Evolutionary conservation across 768 basidiomycete genomes (phyloP).

Genomic region (Candolleomyces aberdarensis): DNA sequence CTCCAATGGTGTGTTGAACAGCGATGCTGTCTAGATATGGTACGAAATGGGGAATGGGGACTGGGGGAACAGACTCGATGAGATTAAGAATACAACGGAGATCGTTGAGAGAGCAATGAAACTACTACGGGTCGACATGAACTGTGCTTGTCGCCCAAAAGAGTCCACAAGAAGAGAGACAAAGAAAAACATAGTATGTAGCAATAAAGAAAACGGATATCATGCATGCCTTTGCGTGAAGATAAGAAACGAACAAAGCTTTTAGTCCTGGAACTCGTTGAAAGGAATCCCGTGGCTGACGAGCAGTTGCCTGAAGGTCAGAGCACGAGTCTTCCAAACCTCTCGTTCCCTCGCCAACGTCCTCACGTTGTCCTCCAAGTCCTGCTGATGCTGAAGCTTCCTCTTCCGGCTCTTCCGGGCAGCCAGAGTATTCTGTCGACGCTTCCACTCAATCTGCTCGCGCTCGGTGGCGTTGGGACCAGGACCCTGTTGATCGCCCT

Average conservation of each 20-base stretch:
- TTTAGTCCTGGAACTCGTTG: constrained; percentile 13
- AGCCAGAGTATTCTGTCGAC: constrained; percentile 77
- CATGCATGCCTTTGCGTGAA: constrained; percentile 1
- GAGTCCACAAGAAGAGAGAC: background rate
- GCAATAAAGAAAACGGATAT: background rate
- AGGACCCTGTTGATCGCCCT: constrained; percentile 25
- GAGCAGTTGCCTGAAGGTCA: constrained; percentile 41
- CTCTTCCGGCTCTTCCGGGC: constrained; percentile 73
- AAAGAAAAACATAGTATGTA: constrained; percentile 1
- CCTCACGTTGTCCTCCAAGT: constrained; percentile 52
- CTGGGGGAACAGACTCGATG: too few relatives aligned
- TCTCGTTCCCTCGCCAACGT: constrained; percentile 46
- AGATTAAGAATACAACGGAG: too few relatives aligned
- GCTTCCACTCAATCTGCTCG: constrained; percentile 74
- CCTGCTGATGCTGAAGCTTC: constrained; percentile 66
- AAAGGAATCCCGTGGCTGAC: constrained; percentile 15
- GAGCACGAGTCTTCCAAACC: constrained; percentile 51
- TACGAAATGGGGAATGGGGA: too few relatives aligned
- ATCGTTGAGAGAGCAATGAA: too few relatives aligned
- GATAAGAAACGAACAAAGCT: background rate
- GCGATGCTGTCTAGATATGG: too few relatives aligned
- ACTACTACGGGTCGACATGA: background rate
- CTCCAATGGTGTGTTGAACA: too few relatives aligned
- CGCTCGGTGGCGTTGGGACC: constrained; percentile 43
- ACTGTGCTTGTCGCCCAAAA: background rate